phyloP scores from a whole-genome alignment of 257 asterid species.

The Nemophila menziesii region DNA sequence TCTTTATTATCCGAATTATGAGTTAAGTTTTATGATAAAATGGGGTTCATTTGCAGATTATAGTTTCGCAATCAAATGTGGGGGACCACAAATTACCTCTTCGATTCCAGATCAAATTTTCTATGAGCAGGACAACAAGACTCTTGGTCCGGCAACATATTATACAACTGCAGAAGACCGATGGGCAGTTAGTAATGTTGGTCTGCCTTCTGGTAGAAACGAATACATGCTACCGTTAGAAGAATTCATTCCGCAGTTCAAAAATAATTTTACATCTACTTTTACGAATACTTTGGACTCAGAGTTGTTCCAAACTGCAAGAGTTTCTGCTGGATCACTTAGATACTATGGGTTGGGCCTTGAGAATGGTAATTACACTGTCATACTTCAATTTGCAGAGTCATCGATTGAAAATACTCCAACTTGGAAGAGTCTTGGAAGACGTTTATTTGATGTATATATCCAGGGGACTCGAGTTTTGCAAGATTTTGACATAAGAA shows the following conservation, averaged over 20 bases:
- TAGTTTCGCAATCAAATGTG: constrained; percentile 55
- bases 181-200: constrained; percentile 87
- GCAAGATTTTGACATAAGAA: constrained; percentile 58
- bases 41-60: constrained; percentile 36
- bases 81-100: constrained; percentile 45
- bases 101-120: constrained; percentile 15
- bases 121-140: constrained; percentile 41
- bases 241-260: constrained; percentile 35
- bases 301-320: constrained; percentile 47
- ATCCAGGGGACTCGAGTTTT: constrained; percentile 49
- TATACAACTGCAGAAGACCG: constrained; percentile 29
- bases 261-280: constrained; percentile 14
- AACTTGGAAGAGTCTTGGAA: constrained; percentile 57
- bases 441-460: constrained; percentile 65
- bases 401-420: constrained; percentile 18
- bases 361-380: constrained; percentile 67
- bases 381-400: constrained; percentile 65
- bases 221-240: too few species aligned
- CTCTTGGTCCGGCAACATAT: constrained; percentile 67
- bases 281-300: constrained; percentile 47
- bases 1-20: too few species aligned
- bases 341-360: constrained; percentile 79
- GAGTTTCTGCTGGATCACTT: constrained; percentile 66
- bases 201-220: constrained; percentile 36
- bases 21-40: too few species aligned